Evolutionary conservation across 2,329 filamentous ascomycete genomes (phyloP).

Genomic region (Xylariaceae sp.): DNA sequence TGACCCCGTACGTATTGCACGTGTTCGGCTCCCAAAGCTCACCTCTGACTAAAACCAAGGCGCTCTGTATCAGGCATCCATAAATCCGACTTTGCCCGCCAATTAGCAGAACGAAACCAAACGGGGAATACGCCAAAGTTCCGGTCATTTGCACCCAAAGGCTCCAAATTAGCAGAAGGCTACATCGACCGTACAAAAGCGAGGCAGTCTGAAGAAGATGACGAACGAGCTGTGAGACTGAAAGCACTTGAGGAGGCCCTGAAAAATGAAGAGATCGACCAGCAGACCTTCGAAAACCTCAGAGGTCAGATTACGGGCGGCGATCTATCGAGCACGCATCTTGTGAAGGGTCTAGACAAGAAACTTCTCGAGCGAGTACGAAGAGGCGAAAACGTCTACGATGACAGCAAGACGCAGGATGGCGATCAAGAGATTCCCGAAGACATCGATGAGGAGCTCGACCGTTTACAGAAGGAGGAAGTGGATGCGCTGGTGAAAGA

Average conservation of each 20-base stretch:
- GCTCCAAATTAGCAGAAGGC: constrained; percentile 69
- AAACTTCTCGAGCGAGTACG: constrained; percentile 66
- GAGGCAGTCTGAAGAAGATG: constrained; percentile 49
- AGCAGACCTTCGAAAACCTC: constrained; percentile 68
- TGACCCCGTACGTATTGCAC: constrained; percentile 70
- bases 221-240: constrained; percentile 58
- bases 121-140: constrained; percentile 56
- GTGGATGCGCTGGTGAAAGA: constrained; percentile 49
- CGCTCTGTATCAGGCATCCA: constrained; percentile 55
- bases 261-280: constrained; percentile 79
- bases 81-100: constrained; percentile 70
- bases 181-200: constrained; percentile 77
- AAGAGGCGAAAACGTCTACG: constrained; percentile 62
- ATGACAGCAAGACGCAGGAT: constrained; percentile 30
- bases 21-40: constrained; percentile 1
- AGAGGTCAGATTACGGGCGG: constrained; percentile 76
- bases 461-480: constrained; percentile 50
- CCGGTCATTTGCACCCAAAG: constrained; percentile 74
- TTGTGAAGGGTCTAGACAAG: constrained; percentile 89
- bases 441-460: constrained; percentile 62
- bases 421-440: constrained; percentile 32
- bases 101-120: constrained; percentile 69
- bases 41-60: constrained; percentile 35
- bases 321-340: constrained; percentile 71
- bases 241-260: constrained; percentile 74